Percentiles rank a stretch among this genome's conserved stretches.
These are phyloP conservation scores for Flaveria brownii DNA, from an alignment of 129 eudicot genomes.

Conservation along the genomic window DNA sequence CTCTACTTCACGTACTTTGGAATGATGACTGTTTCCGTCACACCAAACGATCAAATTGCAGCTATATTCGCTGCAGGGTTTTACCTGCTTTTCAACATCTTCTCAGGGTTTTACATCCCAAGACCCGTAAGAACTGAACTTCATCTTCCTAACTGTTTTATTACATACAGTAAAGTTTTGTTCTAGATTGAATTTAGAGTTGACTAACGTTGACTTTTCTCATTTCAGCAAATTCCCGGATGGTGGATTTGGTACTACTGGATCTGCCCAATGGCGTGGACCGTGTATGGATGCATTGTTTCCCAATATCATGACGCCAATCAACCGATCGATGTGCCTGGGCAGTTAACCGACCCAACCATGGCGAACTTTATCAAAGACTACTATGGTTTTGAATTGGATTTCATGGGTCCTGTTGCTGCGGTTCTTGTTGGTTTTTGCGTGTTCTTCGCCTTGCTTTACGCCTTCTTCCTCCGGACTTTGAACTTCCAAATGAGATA, in stretches of 20 bases:
- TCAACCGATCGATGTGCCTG: too few species aligned
- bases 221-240: too few species aligned
- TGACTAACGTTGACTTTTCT: too few species aligned
- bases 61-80: slow-evolving; percentile 72
- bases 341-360: too few species aligned
- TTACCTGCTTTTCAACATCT: slow-evolving; percentile 62
- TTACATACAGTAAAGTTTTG: too few species aligned
- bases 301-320: too few species aligned
- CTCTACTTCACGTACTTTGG: slow-evolving; percentile 80
- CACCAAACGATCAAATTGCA: slow-evolving; percentile 75
- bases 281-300: neutral
- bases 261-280: too few species aligned
- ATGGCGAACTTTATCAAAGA: slow-evolving; percentile 31
- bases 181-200: too few species aligned
- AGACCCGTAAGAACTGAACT: slow-evolving; percentile 49
- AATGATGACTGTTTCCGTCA: slow-evolving; percentile 76
- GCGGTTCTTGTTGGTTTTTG: slow-evolving; percentile 59
- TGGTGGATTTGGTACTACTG: too few species aligned
- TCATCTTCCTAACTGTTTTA: too few species aligned
- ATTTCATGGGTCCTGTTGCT: slow-evolving; percentile 45
- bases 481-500: slow-evolving; percentile 60
- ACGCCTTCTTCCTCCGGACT: slow-evolving; percentile 53
- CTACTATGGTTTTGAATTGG: slow-evolving; percentile 48
- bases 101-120: slow-evolving; percentile 76
- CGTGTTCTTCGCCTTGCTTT: slow-evolving; percentile 59